Evolutionary conservation across 129 eudicot species (phyloP), one percentile per base, ranked within the genome.

Genomic region (Flaveria ramosissima): DNA sequence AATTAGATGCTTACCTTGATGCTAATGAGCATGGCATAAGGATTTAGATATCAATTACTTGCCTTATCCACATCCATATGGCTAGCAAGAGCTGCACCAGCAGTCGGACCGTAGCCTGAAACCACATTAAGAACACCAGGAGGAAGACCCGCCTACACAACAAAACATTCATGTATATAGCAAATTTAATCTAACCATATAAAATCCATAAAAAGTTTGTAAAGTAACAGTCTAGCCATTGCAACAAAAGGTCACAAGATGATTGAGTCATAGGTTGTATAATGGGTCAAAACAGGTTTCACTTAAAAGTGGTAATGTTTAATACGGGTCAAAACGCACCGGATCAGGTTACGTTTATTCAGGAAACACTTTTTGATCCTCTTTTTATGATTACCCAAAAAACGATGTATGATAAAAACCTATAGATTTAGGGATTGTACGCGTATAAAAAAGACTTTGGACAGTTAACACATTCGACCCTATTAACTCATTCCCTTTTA

Each of bases 1-100:
- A 45, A 27, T 16, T 27, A 15, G 21, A 27, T 63, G 43, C 68
- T 27, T 62, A 14, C 9, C 9, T 19, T 20, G 26, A 73, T 43
- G 16, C 30, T 27, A 74, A 21, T 24, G 50, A 73, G 62, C 24
- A 80, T 20, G 52, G 14, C n/a, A 52, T 21, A 39, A 32, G 13
- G 7, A 71, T 36, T 45, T 17, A 63, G 51, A 63, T 36, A 51
- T 77, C 39, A 59, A 9, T 17, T 26, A 68, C 42, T 71, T 41
- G 84, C 91, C 88, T 87, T 87, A 82, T 87, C 91, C 39, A 87
- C 91, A 72, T 87, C 88, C 91, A 87, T 87, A 77, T 87, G 91
- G 68, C 85, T 53, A 66, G 88, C 86, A 76, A 87, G 88, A 67
- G 91, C 88, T 66, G 91, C 91, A 75, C 91, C 88, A 72, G 91